phyloP scores from a whole-genome alignment of 1,284 basidiomycete genomes.

The Trichosporon sp. region DNA sequence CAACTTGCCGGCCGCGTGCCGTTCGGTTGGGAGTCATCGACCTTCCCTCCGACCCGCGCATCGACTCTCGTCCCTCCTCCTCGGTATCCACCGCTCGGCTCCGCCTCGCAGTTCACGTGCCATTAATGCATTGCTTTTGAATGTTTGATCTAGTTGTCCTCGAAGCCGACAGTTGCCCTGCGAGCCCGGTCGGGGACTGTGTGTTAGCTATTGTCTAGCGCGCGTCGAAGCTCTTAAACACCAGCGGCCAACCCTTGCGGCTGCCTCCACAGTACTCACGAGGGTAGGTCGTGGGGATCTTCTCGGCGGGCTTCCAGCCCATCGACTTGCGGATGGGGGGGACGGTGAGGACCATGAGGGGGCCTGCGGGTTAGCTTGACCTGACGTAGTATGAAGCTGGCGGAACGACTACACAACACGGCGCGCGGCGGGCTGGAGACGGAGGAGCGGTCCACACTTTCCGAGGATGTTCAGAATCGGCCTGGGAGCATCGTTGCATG shows the following conservation, averaged over 20 bases:
- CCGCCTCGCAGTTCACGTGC: neutral
- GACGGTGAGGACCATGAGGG: slow-evolving; percentile 71
- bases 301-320: slow-evolving; percentile 74
- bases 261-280: slow-evolving; percentile 61
- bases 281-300: slow-evolving; percentile 81
- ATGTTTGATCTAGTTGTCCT: slow-evolving; percentile 1
- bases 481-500: no score
- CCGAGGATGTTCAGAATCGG: no score
- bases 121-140: neutral
- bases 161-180: slow-evolving; percentile 16
- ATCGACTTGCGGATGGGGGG: slow-evolving; percentile 74
- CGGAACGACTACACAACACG: neutral
- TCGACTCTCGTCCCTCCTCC: no score
- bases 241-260: neutral
- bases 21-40: no score
- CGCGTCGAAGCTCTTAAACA: no score
- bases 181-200: neutral
- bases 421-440: no score
- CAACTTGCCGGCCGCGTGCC: no score
- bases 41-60: no score
- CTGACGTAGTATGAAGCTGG: neutral
- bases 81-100: no score
- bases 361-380: slow-evolving; percentile 60
- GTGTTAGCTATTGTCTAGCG: neutral
- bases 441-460: no score